phyloP scores from a whole-genome alignment of 2,329 filamentous ascomycete genomes.

The Geoglossum cookeanum region DNA sequence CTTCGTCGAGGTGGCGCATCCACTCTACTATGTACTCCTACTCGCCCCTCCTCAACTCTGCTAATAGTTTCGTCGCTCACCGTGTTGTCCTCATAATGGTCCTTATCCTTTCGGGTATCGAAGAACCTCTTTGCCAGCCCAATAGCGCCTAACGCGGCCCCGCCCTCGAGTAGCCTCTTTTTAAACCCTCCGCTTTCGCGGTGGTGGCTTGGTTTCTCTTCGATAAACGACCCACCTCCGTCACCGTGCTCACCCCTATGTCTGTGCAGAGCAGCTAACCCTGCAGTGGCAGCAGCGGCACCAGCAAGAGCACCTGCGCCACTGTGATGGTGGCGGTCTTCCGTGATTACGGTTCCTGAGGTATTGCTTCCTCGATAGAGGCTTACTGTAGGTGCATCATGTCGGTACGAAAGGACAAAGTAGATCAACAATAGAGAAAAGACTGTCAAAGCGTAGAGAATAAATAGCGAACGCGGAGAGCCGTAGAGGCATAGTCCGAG shows the following conservation, averaged over 20 bases:
- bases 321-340: slow-evolving; percentile 10
- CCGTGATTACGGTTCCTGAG: slow-evolving; percentile 30
- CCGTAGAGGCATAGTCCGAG: slow-evolving; percentile 84
- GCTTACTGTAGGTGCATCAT: slow-evolving; percentile 30
- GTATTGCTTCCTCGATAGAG: slow-evolving; percentile 39
- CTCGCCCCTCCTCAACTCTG: slow-evolving; percentile 19
- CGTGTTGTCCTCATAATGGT: slow-evolving; percentile 18
- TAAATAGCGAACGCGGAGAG: slow-evolving; percentile 66
- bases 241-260: slow-evolving; percentile 22
- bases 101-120: slow-evolving; percentile 30
- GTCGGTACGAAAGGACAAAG: slow-evolving; percentile 58
- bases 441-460: slow-evolving; percentile 68
- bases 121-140: slow-evolving; percentile 40
- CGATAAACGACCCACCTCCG: slow-evolving; percentile 30
- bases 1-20: slow-evolving; percentile 16
- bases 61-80: slow-evolving; percentile 24
- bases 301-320: slow-evolving; percentile 29
- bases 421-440: slow-evolving; percentile 53
- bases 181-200: slow-evolving; percentile 36
- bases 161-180: slow-evolving; percentile 39
- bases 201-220: slow-evolving; percentile 48
- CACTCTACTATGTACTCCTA: slow-evolving; percentile 10
- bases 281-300: slow-evolving; percentile 37
- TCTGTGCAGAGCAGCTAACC: slow-evolving; percentile 32
- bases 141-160: slow-evolving; percentile 42